Evolutionary conservation across 768 basidiomycete genomes (phyloP).

Genomic region (Leucocoprinus leucothites): DNA sequence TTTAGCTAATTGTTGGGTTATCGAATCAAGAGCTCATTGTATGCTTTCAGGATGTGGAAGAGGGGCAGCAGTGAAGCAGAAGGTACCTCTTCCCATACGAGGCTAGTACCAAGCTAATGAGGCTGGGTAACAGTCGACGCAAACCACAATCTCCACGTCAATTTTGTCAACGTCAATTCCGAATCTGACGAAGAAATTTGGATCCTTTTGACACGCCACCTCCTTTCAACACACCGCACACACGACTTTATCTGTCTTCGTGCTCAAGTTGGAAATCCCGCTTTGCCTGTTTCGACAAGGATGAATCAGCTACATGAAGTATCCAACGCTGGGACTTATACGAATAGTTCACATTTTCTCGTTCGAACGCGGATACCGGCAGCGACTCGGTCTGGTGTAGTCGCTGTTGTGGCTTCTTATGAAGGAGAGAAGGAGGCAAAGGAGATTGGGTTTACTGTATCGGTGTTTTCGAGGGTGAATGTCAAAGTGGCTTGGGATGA

Average conservation of each 20-base stretch:
- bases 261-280: constrained; percentile 45
- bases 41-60: constrained; percentile 44
- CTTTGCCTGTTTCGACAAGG: constrained; percentile 10
- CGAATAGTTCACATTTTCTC: constrained; percentile 49
- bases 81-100: neutral
- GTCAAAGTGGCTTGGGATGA: constrained; percentile 46
- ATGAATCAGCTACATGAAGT: constrained; percentile 3
- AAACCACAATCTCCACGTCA: constrained; percentile 8
- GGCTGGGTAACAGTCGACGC: constrained; percentile 15
- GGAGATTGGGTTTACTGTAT: constrained; percentile 67
- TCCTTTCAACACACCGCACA: constrained; percentile 52
- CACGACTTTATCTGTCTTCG: constrained; percentile 70
- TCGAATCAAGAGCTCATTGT: neutral
- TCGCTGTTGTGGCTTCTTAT: constrained; percentile 64
- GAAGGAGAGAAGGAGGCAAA: constrained; percentile 50
- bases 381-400: constrained; percentile 31
- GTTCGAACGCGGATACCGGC: constrained; percentile 36
- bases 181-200: constrained; percentile 44
- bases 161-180: constrained; percentile 6
- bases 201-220: constrained; percentile 80
- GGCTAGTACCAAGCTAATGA: neutral
- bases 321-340: constrained; percentile 41
- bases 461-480: constrained; percentile 45
- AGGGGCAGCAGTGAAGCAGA: constrained; percentile 29
- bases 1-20: neutral